These are phyloP conservation scores for Chlorella sp. DNA, from an alignment of 139 green algal species.

Conservation along the genomic window DNA sequence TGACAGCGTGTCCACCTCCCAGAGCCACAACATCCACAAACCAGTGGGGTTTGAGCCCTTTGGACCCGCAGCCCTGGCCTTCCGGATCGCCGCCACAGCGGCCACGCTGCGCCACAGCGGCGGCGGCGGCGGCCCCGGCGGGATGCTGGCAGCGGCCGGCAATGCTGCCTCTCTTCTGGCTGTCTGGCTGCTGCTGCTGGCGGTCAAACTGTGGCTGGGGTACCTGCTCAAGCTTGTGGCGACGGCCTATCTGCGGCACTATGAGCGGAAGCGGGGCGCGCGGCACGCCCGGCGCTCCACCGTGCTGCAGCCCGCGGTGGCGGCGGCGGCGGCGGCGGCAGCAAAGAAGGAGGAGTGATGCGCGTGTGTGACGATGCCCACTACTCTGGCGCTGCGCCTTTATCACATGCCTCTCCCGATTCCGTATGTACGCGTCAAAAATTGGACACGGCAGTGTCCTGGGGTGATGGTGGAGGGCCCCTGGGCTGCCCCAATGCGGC, in stretches of 20 bases:
- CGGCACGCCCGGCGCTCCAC: background rate
- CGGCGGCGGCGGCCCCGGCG: background rate
- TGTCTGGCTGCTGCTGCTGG: conserved; percentile 22
- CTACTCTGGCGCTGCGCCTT: no score
- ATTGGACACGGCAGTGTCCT: no score
- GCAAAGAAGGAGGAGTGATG: conserved; percentile 12
- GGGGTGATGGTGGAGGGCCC: no score
- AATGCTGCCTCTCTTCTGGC: background rate
- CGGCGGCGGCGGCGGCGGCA: background rate
- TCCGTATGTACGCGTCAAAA: no score
- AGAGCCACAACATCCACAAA: conserved; percentile 75
- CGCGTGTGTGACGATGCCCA: background rate
- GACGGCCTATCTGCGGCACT: conserved; percentile 20
- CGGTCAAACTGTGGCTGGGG: conserved; percentile 35
- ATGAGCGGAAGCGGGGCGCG: conserved; percentile 1
- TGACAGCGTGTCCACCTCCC: conserved; percentile 57
- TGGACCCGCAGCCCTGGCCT: conserved; percentile 69
- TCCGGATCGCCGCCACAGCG: conserved; percentile 60
- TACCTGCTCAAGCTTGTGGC: conserved; percentile 28
- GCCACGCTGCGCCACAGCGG: background rate
- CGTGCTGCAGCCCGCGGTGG: background rate
- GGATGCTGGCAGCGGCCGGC: background rate
- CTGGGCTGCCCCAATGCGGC: no score
- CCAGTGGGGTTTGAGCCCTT: conserved; percentile 76
- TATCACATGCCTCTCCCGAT: no score